Evolutionary conservation across 2,329 filamentous ascomycete genomes (phyloP).

Genomic region (Scleromitrula shiraiana): DNA sequence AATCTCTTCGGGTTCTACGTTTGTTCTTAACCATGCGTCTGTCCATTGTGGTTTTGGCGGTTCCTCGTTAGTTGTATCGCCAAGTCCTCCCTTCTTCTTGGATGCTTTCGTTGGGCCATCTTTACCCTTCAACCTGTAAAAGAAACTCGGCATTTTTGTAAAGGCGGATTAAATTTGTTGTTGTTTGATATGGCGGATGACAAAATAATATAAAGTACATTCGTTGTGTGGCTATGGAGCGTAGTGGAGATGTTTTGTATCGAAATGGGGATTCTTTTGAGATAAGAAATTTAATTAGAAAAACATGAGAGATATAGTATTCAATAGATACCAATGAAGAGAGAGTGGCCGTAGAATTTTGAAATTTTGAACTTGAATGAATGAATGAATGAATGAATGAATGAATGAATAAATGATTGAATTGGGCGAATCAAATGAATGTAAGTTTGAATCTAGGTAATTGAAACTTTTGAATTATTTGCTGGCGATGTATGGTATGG

Average conservation of each 20-base stretch:
- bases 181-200: not conserved
- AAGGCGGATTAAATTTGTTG: not conserved
- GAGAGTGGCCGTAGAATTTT: not conserved
- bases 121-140: constrained; percentile 53
- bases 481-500: too few relatives aligned
- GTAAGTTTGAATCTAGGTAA: not conserved
- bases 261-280: not conserved
- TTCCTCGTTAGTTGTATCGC: constrained; percentile 39
- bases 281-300: constrained; percentile 10
- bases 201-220: constrained; percentile 2
- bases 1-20: constrained; percentile 83
- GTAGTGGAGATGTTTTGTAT: not conserved
- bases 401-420: not conserved
- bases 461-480: too few relatives aligned
- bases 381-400: not conserved
- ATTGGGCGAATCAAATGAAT: not conserved
- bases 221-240: not conserved
- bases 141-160: constrained; percentile 27
- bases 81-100: constrained; percentile 58
- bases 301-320: not conserved
- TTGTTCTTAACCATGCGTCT: constrained; percentile 76
- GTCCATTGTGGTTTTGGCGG: constrained; percentile 73
- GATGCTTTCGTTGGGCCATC: constrained; percentile 48
- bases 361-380: not conserved
- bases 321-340: not conserved